These are phyloP conservation scores for Pseudozyma sp. DNA, from an alignment of 1,284 basidiomycete species.

Conservation along the genomic window DNA sequence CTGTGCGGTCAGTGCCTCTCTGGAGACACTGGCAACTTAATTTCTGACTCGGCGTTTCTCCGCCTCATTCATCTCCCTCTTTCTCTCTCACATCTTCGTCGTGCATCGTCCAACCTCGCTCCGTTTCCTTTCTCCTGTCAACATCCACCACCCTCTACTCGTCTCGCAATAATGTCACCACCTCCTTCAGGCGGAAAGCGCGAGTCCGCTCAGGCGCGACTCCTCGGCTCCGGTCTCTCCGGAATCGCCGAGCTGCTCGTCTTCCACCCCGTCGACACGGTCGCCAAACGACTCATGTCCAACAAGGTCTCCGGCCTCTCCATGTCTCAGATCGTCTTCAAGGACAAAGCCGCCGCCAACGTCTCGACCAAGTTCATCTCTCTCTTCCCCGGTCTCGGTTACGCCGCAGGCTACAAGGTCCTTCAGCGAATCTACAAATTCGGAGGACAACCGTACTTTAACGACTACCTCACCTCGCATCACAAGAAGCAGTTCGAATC, in stretches of 20 bases:
- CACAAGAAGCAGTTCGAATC: conserved; percentile 82
- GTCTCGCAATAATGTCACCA: conserved; percentile 51
- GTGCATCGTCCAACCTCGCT: conserved; percentile 36
- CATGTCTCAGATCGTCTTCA: conserved; percentile 86
- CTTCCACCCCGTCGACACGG: conserved; percentile 78
- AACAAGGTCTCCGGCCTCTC: conserved; percentile 72
- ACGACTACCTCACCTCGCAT: conserved; percentile 85
- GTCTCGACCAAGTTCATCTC: conserved; percentile 80
- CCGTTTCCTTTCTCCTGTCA: not conserved
- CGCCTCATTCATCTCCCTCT: not conserved
- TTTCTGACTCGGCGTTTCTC: conserved; percentile 16
- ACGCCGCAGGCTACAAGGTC: conserved; percentile 88
- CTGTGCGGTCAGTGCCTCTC: too few species aligned
- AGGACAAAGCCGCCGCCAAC: conserved; percentile 80
- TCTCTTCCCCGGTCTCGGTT: conserved; percentile 96
- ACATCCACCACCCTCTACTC: not conserved
- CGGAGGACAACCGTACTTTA: conserved; percentile 97
- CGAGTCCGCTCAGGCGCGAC: conserved; percentile 88
- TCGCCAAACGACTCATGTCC: conserved; percentile 97
- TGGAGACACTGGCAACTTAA: not conserved
- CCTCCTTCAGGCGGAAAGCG: conserved; percentile 54
- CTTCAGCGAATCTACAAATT: conserved; percentile 77
- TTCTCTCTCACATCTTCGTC: conserved; percentile 7
- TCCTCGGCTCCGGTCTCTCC: conserved; percentile 83
- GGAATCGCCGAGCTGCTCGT: conserved; percentile 90